These are phyloP conservation scores for Trichocladium antarcticum DNA, from an alignment of 495 filamentous ascomycete species.

Conservation along the genomic window DNA sequence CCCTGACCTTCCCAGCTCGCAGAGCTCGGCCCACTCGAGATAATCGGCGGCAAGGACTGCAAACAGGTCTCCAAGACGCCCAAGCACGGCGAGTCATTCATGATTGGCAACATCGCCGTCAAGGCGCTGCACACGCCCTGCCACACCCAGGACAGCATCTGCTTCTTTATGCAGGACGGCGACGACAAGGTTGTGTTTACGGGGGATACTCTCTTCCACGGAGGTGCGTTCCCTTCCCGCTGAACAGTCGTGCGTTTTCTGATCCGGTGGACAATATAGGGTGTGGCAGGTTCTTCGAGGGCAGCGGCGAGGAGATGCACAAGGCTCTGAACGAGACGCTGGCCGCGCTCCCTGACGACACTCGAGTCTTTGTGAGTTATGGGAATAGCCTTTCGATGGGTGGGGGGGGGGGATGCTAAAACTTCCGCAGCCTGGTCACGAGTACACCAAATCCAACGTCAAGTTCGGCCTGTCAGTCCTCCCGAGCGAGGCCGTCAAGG, in stretches of 20 bases:
- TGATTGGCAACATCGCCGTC: slow-evolving; percentile 74
- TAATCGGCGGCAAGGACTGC: slow-evolving; percentile 86
- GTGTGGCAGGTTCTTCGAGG: slow-evolving; percentile 96
- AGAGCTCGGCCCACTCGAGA: slow-evolving; percentile 50
- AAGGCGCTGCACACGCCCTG: slow-evolving; percentile 91
- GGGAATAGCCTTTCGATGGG: not conserved
- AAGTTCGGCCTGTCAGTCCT: slow-evolving; percentile 70
- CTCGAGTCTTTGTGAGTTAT: slow-evolving; percentile 70
- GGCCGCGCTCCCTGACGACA: slow-evolving; percentile 74
- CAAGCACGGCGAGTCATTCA: slow-evolving; percentile 62
- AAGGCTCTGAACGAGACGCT: slow-evolving; percentile 79
- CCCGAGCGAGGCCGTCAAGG: slow-evolving; percentile 62
- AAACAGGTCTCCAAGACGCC: slow-evolving; percentile 65
- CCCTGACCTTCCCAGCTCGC: slow-evolving; percentile 45
- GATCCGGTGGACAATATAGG: slow-evolving; percentile 40
- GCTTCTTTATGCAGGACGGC: slow-evolving; percentile 72
- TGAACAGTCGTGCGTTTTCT: not conserved
- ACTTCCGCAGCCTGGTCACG: slow-evolving; percentile 67
- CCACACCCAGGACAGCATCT: slow-evolving; percentile 97
- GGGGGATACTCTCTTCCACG: slow-evolving; percentile 92
- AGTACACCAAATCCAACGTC: slow-evolving; percentile 92
- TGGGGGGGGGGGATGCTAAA: not conserved
- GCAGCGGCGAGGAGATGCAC: slow-evolving; percentile 77
- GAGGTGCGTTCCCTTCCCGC: slow-evolving; percentile 42
- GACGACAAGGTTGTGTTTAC: slow-evolving; percentile 81